Percentiles rank a stretch among this genome's conserved stretches.
Evolutionary conservation across 148 eudicot genomes (phyloP).

Genomic region (Polygonum aviculare): DNA sequence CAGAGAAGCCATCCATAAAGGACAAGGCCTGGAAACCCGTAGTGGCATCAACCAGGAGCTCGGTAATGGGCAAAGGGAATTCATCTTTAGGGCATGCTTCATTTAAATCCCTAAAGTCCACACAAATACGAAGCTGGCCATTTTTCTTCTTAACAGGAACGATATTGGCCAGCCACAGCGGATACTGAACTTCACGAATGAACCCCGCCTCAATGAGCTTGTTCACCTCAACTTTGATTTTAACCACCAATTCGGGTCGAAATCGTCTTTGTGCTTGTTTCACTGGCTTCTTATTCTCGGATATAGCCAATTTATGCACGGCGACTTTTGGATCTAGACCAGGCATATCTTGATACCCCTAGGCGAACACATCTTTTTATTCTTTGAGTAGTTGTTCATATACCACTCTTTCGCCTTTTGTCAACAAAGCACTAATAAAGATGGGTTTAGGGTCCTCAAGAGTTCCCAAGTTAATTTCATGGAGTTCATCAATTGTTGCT

Average conservation of each 20-base stretch:
- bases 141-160: neutral
- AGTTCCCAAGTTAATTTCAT: neutral
- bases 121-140: neutral
- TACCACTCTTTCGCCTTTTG: neutral
- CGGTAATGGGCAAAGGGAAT: neutral
- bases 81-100: neutral
- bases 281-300: neutral
- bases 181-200: neutral
- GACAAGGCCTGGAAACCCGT: neutral
- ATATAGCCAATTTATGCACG: neutral
- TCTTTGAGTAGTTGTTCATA: neutral
- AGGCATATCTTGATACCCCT: neutral
- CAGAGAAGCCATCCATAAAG: neutral
- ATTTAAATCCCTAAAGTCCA: neutral
- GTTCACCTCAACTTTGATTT: neutral
- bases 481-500: neutral
- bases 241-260: neutral
- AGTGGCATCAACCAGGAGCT: neutral
- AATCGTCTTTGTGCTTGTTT: neutral
- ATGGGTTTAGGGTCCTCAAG: neutral
- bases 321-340: constrained; percentile 1
- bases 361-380: constrained; percentile 11
- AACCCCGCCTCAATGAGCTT: neutral
- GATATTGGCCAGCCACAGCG: neutral
- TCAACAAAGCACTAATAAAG: neutral